Base-by-base conservation (phyloP, 2,329 filamentous ascomycete genomes). In the Paraconiothyrium sp. region DNA sequence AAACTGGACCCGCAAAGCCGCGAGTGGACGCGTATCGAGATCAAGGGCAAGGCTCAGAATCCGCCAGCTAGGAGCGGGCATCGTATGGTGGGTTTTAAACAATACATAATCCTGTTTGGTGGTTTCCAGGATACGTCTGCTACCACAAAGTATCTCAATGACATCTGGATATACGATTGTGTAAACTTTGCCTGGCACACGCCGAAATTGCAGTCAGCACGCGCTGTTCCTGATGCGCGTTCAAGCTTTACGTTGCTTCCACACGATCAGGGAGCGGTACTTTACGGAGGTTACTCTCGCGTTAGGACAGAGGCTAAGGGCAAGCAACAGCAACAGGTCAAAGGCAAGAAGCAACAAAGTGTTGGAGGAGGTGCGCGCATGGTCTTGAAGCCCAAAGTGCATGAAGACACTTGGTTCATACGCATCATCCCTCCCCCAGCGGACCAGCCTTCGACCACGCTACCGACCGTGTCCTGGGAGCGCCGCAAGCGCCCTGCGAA, bases 121-220 rank as follows among this genome's bases (percentile, higher is more conserved):
- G 95, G 95, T 0, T 99, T 99, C 77, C 95, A 99, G 80, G 95
- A 98, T 77, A 98, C 94, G 0, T 94, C 92, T 10, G 93, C 96
- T 76, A 91, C 94, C 77, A 98, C 94, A 5, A 96, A 94, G 76
- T 99, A 99, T 77, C 82, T 99, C 16, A 89, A 91, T 43, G 95
- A 99, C 77, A 82, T 98, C 39, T 99, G 95, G 94, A 86, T 98
- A 57, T 99, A 97, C 78, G 95, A 99, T 79, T 97, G 93, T 35
- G 80, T 91, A 72, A 92, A 90, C 75, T 97, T 92, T 76, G 85
- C 88, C 14, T 99, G 95, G 95, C 87, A 91, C 76, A 89, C 86
- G 64, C 92, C 94, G 2, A 84, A 85, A 24, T 82, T 96, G 52
- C 90, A 93, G 8, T 85, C 90, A 1, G 92, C 92, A 20, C 90